phyloP scores from a whole-genome alignment of 1,284 basidiomycete genomes.

The Marasmius sp. region DNA sequence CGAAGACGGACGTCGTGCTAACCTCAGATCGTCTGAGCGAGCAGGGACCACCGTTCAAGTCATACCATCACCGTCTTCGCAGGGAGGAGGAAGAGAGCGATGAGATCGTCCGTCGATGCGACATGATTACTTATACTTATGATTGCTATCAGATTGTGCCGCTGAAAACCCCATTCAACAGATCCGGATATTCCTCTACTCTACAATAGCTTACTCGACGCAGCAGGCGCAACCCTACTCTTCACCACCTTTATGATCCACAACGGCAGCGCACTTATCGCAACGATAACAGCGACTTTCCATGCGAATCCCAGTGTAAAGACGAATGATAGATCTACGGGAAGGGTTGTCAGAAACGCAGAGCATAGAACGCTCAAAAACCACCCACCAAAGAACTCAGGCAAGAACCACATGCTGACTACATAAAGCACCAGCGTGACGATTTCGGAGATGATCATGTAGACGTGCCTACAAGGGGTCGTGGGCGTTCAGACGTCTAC shows the following conservation, averaged over 20 bases:
- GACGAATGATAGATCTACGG: slow-evolving; percentile 88
- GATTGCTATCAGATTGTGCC: no score
- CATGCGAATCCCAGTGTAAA: slow-evolving; percentile 86
- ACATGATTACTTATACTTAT: no score
- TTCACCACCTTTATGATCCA: slow-evolving; percentile 90
- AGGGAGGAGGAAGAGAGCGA: no score
- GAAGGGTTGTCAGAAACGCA: neutral
- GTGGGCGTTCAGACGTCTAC: neutral
- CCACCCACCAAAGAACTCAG: slow-evolving; percentile 91
- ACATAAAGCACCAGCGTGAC: slow-evolving; percentile 89
- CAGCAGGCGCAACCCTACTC: slow-evolving; percentile 87
- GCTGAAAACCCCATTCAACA: no score
- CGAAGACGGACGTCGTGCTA: no score
- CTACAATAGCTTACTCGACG: slow-evolving; percentile 88
- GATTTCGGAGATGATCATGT: slow-evolving; percentile 94
- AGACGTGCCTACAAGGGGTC: slow-evolving; percentile 73
- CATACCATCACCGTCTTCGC: no score
- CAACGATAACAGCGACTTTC: slow-evolving; percentile 96
- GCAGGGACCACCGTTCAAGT: no score
- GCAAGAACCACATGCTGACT: slow-evolving; percentile 90
- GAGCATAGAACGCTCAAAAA: neutral
- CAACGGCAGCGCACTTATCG: slow-evolving; percentile 88
- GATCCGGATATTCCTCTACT: neutral
- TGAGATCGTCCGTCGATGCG: no score
- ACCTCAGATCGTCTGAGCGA: no score